These are phyloP conservation scores for Cucurbita argyrosperma DNA, from an alignment of 306 rosid species.

Conservation along the genomic window DNA sequence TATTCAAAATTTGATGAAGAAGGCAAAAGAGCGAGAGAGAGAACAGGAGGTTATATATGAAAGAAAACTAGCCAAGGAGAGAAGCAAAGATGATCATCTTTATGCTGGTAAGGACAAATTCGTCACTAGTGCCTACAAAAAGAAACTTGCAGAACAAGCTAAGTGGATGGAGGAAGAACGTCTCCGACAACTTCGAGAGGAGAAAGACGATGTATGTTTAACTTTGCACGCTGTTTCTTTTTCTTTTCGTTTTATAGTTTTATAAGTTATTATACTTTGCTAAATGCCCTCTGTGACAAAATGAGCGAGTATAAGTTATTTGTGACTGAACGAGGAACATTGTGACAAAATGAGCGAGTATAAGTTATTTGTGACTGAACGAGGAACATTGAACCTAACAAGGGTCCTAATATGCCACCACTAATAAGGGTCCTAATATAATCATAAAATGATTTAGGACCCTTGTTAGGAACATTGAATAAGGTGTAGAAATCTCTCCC, in stretches of 20 bases:
- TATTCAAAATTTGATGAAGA: conserved; percentile 39
- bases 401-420: neutral
- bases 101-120: conserved; percentile 73
- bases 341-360: neutral
- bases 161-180: conserved; percentile 75
- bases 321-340: neutral
- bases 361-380: neutral
- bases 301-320: neutral
- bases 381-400: no score
- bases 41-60: conserved; percentile 62
- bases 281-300: neutral
- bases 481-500: no score
- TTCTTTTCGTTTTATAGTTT: neutral
- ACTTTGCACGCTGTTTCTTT: neutral
- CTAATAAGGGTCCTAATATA: no score
- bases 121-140: conserved; percentile 70
- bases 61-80: conserved; percentile 72
- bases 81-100: conserved; percentile 77
- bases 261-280: neutral
- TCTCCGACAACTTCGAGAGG: conserved; percentile 50
- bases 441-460: no score
- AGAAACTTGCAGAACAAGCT: conserved; percentile 65
- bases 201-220: conserved; percentile 64
- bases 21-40: conserved; percentile 51
- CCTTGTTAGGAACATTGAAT: no score